phyloP scores from a whole-genome alignment of 345 rosid species.

The Ailanthus altissimus region DNA sequence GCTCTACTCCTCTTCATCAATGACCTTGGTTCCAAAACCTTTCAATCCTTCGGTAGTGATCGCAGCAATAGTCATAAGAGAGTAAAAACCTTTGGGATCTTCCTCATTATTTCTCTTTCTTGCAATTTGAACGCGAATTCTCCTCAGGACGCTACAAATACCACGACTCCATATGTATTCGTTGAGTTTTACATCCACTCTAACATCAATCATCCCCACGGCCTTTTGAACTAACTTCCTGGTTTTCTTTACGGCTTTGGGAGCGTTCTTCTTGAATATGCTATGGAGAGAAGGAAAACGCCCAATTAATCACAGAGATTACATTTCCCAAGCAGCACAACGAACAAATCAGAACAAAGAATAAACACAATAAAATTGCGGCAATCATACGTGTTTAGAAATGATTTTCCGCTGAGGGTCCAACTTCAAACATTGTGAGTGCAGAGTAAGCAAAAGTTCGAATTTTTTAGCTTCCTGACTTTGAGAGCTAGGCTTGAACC shows the following conservation, averaged over 20 bases:
- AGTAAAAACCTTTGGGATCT: slow-evolving; percentile 80
- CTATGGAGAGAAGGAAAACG: slow-evolving; percentile 29
- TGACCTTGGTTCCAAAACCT: slow-evolving; percentile 68
- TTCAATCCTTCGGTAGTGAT: slow-evolving; percentile 56
- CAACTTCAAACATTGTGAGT: too few species aligned
- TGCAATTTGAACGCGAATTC: slow-evolving; percentile 70
- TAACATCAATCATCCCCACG: slow-evolving; percentile 64
- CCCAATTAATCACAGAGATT: too few species aligned
- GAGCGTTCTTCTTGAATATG: slow-evolving; percentile 91
- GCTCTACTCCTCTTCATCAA: slow-evolving; percentile 60
- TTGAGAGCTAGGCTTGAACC: too few species aligned
- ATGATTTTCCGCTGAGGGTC: too few species aligned
- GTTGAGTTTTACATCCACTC: slow-evolving; percentile 85
- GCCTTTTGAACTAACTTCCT: slow-evolving; percentile 81
- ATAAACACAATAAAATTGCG: too few species aligned
- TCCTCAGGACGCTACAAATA: slow-evolving; percentile 73
- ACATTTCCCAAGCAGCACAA: background rate
- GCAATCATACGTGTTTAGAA: too few species aligned
- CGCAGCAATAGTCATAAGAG: slow-evolving; percentile 63
- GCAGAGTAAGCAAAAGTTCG: too few species aligned
- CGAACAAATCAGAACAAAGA: too few species aligned
- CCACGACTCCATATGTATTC: slow-evolving; percentile 83
- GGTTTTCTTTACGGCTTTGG: slow-evolving; percentile 79
- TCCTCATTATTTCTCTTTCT: slow-evolving; percentile 83
- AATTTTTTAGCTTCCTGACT: too few species aligned